phyloP scores from a whole-genome alignment of 441 rosid genomes.

The Pelargonium myrrhifolium region DNA sequence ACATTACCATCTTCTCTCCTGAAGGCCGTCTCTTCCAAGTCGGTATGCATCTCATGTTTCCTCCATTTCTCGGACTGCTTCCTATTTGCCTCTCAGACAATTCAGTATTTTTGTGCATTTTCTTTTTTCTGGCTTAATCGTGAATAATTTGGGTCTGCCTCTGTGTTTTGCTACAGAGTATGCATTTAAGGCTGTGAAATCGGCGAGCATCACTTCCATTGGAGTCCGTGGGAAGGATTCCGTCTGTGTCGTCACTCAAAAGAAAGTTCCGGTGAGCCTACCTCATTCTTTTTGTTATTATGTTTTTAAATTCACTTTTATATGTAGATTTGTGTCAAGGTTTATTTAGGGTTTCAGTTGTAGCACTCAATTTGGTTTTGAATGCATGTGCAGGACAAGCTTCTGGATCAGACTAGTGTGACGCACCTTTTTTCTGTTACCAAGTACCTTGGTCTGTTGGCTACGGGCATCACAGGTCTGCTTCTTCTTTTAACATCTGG shows the following conservation, averaged over 20 bases:
- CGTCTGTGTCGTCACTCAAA: slow-evolving; percentile 90
- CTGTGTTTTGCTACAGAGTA: slow-evolving; percentile 44
- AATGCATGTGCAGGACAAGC: slow-evolving; percentile 73
- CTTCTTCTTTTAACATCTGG: neutral
- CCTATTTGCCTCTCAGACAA: neutral
- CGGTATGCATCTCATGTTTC: slow-evolving; percentile 28
- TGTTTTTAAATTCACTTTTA: neutral
- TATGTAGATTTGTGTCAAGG: neutral
- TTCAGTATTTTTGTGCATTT: neutral
- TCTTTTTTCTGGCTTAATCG: neutral
- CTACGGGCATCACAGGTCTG: slow-evolving; percentile 90
- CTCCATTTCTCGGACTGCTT: neutral
- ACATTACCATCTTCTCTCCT: slow-evolving; percentile 94
- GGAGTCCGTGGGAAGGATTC: slow-evolving; percentile 95
- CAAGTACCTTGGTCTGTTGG: slow-evolving; percentile 75
- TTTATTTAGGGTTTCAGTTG: neutral
- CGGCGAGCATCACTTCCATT: slow-evolving; percentile 81
- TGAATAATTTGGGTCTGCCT: neutral
- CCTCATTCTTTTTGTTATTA: neutral
- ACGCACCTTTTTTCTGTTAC: slow-evolving; percentile 88
- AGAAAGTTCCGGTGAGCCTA: slow-evolving; percentile 86
- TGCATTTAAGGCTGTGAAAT: slow-evolving; percentile 94
- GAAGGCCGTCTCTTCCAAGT: slow-evolving; percentile 99
- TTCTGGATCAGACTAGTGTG: slow-evolving; percentile 85
- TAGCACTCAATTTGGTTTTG: neutral